Conservation (phyloP, 306 rosid genomes). For the Quillaja saponaria region DNA sequence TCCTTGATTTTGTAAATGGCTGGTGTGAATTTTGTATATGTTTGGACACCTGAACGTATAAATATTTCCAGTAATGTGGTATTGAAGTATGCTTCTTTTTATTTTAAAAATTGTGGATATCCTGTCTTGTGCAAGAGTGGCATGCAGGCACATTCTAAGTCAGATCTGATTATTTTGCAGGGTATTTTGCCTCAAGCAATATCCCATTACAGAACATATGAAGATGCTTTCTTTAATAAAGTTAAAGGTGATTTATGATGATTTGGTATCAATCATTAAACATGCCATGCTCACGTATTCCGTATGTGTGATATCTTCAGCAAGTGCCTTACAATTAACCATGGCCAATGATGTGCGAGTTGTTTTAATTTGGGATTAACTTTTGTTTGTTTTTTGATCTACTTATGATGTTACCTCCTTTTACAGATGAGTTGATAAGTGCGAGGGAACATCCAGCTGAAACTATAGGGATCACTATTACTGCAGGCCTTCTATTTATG, state of each 20-base stretch:
- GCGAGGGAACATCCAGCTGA: constrained; percentile 66
- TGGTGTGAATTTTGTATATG: background rate
- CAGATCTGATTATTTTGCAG: constrained; percentile 44
- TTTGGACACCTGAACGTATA: constrained; percentile 4
- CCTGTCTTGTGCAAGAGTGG: constrained; percentile 6
- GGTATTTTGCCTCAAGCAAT: constrained; percentile 48
- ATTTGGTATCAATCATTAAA: background rate
- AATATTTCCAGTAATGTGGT: constrained; percentile 12
- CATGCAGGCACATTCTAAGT: background rate
- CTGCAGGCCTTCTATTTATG: constrained; percentile 62
- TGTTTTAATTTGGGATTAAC: background rate
- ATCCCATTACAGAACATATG: constrained; percentile 52
- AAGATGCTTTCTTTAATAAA: constrained; percentile 61
- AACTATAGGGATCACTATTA: constrained; percentile 53
- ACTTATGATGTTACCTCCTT: constrained; percentile 21
- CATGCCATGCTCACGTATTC: constrained; percentile 9
- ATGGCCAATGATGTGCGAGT: no score
- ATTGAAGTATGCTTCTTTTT: constrained; percentile 16
- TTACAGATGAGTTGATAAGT: constrained; percentile 56
- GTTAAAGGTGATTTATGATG: constrained; percentile 52
- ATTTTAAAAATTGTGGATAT: constrained; percentile 1
- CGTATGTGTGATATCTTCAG: no score
- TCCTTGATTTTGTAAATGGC: constrained; percentile 1
- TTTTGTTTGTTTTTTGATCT: constrained; percentile 16
- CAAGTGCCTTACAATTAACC: no score